Evolutionary conservation across 2,329 filamentous ascomycete genomes (phyloP).

Genomic region (Pseudogymnoascus verrucosus): DNA sequence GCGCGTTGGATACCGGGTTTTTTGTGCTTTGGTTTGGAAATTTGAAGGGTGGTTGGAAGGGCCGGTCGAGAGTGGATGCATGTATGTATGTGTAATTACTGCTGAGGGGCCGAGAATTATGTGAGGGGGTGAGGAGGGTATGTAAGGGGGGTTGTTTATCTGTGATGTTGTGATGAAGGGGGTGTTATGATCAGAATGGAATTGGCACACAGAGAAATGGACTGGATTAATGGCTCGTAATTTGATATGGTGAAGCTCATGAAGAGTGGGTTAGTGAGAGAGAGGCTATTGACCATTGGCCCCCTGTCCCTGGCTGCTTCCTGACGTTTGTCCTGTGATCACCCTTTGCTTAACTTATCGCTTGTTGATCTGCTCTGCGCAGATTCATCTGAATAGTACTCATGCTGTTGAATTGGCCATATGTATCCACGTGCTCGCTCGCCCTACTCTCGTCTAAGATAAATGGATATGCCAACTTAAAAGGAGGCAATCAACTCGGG

Average conservation of each 20-base stretch:
- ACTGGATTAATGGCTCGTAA: background rate
- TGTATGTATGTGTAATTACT: slow-evolving; percentile 5
- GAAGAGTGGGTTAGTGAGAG: background rate
- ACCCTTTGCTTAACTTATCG: too few species aligned
- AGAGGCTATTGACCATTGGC: too few species aligned
- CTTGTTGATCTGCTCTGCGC: too few species aligned
- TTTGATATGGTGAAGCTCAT: background rate
- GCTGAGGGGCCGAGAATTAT: background rate
- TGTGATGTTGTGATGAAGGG: slow-evolving; percentile 1
- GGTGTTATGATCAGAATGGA: slow-evolving; percentile 5
- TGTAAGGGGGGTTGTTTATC: background rate
- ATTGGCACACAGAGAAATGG: background rate
- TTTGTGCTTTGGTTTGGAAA: background rate
- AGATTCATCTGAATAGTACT: too few species aligned
- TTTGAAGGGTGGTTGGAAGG: background rate
- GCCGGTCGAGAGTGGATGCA: slow-evolving; percentile 6
- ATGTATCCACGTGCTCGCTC: too few species aligned
- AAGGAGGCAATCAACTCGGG: too few species aligned
- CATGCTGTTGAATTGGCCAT: too few species aligned
- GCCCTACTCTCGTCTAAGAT: too few species aligned
- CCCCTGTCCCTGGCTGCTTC: too few species aligned
- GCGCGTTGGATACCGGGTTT: background rate
- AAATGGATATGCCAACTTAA: too few species aligned
- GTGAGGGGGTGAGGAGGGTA: background rate
- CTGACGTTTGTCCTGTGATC: too few species aligned